Conservation (phyloP, 805 yeast species). For the Nakazawaea ishiwadae region DNA sequence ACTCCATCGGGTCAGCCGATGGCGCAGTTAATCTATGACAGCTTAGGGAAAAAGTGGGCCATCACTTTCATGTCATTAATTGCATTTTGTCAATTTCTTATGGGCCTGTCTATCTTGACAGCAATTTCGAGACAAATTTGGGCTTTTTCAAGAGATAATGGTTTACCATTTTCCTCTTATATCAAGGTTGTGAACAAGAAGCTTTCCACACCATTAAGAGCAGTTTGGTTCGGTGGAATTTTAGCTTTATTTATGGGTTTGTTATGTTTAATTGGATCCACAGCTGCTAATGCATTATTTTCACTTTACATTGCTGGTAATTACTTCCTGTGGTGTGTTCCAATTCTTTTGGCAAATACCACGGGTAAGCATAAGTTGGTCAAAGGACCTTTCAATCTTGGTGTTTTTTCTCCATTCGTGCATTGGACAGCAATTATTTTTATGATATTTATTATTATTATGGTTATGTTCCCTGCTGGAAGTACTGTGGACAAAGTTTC, state of each 20-base stretch:
- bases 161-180: constrained; percentile 55
- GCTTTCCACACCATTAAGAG: constrained; percentile 61
- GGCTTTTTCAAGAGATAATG: constrained; percentile 77
- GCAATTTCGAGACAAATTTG: constrained; percentile 69
- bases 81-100: constrained; percentile 56
- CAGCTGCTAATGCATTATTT: constrained; percentile 67
- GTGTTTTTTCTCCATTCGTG: constrained; percentile 40
- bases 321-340: constrained; percentile 58
- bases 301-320: constrained; percentile 60
- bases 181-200: constrained; percentile 54
- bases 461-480: constrained; percentile 58
- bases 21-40: constrained; percentile 60
- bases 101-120: constrained; percentile 59
- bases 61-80: constrained; percentile 56
- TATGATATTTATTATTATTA: constrained; percentile 46
- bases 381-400: constrained; percentile 68
- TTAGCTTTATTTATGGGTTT: constrained; percentile 50
- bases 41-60: constrained; percentile 63
- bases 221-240: constrained; percentile 50
- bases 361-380: constrained; percentile 43
- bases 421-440: constrained; percentile 45
- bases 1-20: constrained; percentile 54
- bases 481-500: constrained; percentile 33
- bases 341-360: constrained; percentile 49
- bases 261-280: constrained; percentile 49